Percentiles rank a stretch among this genome's conserved stretches.
phyloP scores from a whole-genome alignment of 495 filamentous ascomycete species.

The Neurospora tetraspora region DNA sequence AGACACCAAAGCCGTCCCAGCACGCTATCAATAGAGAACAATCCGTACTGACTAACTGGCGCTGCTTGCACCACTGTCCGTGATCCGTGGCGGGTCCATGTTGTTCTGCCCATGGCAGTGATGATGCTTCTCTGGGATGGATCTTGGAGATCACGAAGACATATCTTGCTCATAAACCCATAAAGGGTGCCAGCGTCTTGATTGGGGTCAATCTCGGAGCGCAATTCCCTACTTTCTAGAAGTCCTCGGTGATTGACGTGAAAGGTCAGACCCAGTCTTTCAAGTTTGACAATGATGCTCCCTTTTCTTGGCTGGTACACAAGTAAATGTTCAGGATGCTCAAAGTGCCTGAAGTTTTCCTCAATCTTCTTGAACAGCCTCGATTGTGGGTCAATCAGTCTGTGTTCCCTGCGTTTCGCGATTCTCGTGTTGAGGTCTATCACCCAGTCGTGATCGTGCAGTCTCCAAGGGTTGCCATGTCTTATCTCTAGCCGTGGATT shows the following conservation, averaged over 20 bases:
- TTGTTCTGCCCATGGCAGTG: not conserved
- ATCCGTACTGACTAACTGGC: not conserved
- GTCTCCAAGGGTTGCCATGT: not conserved
- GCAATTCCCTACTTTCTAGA: not conserved
- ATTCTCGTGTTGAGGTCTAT: not conserved
- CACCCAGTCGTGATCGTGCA: not conserved
- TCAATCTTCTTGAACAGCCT: not conserved
- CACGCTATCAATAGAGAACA: not conserved
- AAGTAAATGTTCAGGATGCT: not conserved
- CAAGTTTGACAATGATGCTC: not conserved
- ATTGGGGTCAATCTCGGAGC: conserved; percentile 1
- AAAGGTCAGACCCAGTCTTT: not conserved
- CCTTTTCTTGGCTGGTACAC: not conserved
- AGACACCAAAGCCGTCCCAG: not conserved
- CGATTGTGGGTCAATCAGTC: not conserved
- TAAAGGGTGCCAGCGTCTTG: conserved; percentile 3
- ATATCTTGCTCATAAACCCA: not conserved
- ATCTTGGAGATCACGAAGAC: not conserved
- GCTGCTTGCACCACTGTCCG: not conserved
- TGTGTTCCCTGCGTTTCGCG: not conserved
- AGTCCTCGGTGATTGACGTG: not conserved
- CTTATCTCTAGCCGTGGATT: not conserved
- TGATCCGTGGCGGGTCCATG: not conserved
- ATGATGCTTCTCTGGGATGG: not conserved
- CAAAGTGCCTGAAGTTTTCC: not conserved